Conservation (phyloP, 2,329 filamentous ascomycete species). For the Venturia oleaginea region DNA sequence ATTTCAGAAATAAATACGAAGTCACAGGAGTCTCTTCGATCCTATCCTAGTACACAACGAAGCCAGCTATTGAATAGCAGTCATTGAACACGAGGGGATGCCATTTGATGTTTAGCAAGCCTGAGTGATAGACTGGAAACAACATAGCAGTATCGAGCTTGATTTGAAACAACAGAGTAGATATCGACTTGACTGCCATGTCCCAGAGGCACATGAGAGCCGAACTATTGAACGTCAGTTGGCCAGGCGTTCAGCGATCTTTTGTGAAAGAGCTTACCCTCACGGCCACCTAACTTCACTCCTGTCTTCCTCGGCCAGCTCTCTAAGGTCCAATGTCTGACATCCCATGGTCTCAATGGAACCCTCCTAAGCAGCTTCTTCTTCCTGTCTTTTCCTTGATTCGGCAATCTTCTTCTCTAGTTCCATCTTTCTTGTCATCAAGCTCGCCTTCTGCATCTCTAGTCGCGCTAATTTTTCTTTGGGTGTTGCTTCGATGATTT, state of each 20-base stretch:
- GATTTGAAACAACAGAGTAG: background rate
- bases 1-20: no score
- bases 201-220: background rate
- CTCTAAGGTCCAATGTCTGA: background rate
- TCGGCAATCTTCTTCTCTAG: constrained; percentile 50
- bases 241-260: background rate
- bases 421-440: constrained; percentile 42
- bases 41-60: no score
- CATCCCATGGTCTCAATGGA: background rate
- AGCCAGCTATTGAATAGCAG: no score
- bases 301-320: background rate
- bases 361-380: background rate
- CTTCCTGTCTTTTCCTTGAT: background rate
- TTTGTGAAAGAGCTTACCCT: background rate
- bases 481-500: constrained; percentile 41
- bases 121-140: no score
- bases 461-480: constrained; percentile 48
- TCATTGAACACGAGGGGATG: no score
- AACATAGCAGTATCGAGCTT: background rate
- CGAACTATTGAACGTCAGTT: background rate
- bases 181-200: background rate
- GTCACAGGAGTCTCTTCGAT: no score
- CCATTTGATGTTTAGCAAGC: no score
- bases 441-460: constrained; percentile 38
- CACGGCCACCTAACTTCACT: background rate